Percentiles rank a stretch among this genome's conserved stretches.
Evolutionary conservation across 2,329 filamentous ascomycete genomes (phyloP).

Genomic region (Aspergillus sp.): DNA sequence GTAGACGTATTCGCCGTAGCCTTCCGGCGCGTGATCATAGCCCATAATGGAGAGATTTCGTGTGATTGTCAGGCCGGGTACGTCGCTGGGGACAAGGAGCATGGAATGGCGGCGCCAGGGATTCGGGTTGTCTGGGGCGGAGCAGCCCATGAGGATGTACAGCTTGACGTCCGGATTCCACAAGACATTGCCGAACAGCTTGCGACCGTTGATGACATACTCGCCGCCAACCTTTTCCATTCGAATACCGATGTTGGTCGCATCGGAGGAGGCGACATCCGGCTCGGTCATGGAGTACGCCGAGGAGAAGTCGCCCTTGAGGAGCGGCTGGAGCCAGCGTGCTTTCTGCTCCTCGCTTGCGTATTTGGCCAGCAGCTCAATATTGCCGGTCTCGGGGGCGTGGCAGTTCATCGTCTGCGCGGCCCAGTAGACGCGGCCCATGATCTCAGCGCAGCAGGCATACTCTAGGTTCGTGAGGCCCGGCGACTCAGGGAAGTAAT

Average conservation of each 20-base stretch:
- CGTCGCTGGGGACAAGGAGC: conserved; percentile 5
- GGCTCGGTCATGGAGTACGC: conserved; percentile 11
- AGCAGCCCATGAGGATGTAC: conserved; percentile 9
- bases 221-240: conserved; percentile 1
- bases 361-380: conserved; percentile 10
- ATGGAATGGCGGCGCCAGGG: conserved; percentile 4
- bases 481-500: conserved; percentile 2
- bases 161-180: conserved; percentile 6
- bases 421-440: conserved; percentile 6
- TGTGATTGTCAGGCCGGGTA: conserved; percentile 2
- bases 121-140: conserved; percentile 4
- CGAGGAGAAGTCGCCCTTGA: conserved; percentile 5
- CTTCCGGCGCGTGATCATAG: conserved; percentile 7
- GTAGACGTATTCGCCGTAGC: conserved; percentile 7
- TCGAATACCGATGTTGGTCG: conserved; percentile 6
- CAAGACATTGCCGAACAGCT: conserved; percentile 3
- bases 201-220: conserved; percentile 7
- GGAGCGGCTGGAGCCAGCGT: conserved; percentile 2
- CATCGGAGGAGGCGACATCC: conserved; percentile 6
- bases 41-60: conserved; percentile 10
- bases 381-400: conserved; percentile 10
- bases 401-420: conserved; percentile 10
- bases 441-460: conserved; percentile 7
- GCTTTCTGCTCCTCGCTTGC: conserved; percentile 6
- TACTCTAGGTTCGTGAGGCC: conserved; percentile 10